phyloP scores from a whole-genome alignment of 371 early-diverging fungal genomes.

The Basidiobolus heterosporus region DNA sequence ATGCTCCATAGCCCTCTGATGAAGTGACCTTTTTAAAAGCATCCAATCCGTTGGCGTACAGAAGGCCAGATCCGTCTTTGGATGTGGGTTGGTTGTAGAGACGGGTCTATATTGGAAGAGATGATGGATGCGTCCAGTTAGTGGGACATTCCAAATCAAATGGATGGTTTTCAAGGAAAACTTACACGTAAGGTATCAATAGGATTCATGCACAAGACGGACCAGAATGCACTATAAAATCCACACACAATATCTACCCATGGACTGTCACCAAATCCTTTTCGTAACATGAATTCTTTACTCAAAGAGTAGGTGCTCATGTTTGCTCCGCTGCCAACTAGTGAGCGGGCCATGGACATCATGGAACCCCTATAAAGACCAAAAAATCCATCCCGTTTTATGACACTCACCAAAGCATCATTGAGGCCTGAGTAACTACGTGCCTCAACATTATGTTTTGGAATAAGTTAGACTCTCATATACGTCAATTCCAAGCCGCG shows the following conservation, averaged over 20 bases:
- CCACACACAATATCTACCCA: constrained; percentile 41
- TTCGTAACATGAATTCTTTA: constrained; percentile 34
- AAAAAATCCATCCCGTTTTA: constrained; percentile 24
- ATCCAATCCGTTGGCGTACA: too few relatives aligned
- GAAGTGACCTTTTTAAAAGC: constrained; percentile 10
- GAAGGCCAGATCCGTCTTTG: too few relatives aligned
- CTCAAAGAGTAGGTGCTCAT: constrained; percentile 37
- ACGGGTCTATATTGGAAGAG: constrained; percentile 28
- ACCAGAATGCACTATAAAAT: constrained; percentile 27
- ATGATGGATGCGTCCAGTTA: too few relatives aligned
- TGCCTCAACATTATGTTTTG: too few relatives aligned
- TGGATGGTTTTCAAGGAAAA: too few relatives aligned
- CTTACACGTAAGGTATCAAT: constrained; percentile 26
- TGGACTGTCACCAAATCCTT: constrained; percentile 32
- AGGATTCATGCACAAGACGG: constrained; percentile 45
- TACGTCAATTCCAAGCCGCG: too few relatives aligned
- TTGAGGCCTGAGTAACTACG: constrained; percentile 19
- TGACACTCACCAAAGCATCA: constrained; percentile 28
- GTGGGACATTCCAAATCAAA: too few relatives aligned
- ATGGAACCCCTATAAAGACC: constrained; percentile 31
- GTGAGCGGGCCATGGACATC: constrained; percentile 34
- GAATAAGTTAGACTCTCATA: too few relatives aligned
- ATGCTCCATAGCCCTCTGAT: constrained; percentile 35
- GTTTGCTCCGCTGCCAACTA: constrained; percentile 43
- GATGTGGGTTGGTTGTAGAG: constrained; percentile 43